Evolutionary conservation across 495 filamentous ascomycete species (phyloP).

Genomic region (Cudoniella acicularis): DNA sequence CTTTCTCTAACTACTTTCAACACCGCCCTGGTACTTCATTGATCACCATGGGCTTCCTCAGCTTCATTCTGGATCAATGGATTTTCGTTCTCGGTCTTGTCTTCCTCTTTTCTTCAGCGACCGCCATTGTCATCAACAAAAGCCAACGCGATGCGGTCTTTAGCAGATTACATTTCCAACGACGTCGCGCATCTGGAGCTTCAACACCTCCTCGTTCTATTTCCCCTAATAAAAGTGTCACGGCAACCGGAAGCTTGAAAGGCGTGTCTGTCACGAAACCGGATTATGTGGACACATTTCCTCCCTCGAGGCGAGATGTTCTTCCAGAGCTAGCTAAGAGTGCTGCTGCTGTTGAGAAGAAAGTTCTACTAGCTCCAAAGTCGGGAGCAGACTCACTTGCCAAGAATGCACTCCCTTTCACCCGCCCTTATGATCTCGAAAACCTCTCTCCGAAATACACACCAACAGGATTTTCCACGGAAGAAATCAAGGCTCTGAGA

Average conservation of each 20-base stretch:
- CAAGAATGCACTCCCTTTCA: conserved; percentile 17
- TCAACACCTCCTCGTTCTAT: conserved; percentile 55
- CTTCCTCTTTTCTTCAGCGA: conserved; percentile 14
- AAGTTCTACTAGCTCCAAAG: conserved; percentile 2
- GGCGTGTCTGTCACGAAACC: conserved; percentile 22
- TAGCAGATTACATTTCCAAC: conserved; percentile 7
- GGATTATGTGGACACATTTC: conserved; percentile 48
- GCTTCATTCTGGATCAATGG: conserved; percentile 13
- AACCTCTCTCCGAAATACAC: conserved; percentile 32
- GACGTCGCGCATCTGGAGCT: conserved; percentile 29
- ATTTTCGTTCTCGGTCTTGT: conserved; percentile 15
- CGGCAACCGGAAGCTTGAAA: conserved; percentile 24
- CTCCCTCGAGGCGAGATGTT: conserved; percentile 50
- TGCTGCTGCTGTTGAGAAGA: conserved; percentile 16
- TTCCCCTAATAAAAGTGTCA: conserved; percentile 27
- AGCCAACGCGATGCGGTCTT: conserved; percentile 16
- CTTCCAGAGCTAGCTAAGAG: conserved; percentile 33
- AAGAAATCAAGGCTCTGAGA: conserved; percentile 70
- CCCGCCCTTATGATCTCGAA: conserved; percentile 25
- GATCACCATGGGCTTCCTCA: conserved; percentile 12
- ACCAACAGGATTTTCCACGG: conserved; percentile 50
- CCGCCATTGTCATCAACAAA: conserved; percentile 13
- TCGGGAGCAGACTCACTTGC: conserved; percentile 5
- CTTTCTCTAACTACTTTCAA: neutral
- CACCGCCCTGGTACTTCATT: neutral